Evolutionary conservation across 805 yeast species (phyloP), one percentile per base, ranked within the genome.

Genomic region (Kodamaea kakaduensis): DNA sequence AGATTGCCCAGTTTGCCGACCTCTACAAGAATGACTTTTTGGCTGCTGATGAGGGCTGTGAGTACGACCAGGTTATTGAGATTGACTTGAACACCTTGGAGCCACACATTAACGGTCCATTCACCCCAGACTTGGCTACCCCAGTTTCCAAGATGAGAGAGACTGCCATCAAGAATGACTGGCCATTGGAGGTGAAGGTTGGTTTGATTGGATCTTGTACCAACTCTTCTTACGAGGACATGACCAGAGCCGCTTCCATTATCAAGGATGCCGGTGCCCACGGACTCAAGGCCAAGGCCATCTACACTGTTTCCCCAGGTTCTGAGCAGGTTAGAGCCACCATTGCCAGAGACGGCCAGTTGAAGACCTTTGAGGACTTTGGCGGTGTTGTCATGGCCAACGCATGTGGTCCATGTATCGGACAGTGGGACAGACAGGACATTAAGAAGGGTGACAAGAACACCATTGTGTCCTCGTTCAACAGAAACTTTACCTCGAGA

Each of bases 371-470:
- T 60, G 80, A 81, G 60, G 78, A 82, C 37, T 82, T 80, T 52
- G 97, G 97, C 42, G 98, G 96, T 49, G 73, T 77, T 41, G 95
- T 90, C 29, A 74, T 90, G 50, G 96, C 97, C 36, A 90, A 90
- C 61, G 98, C 98, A 14, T 90, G 98, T 75, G 98, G 98, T 50
- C 98, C 97, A 55, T 90, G 98, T 72, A 90, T 90, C 58, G 98
- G 98, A 40, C 98, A 90, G 75, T 90, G 97, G 97, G 96, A 89
- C 65, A 84, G 97, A 69, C 84, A 75, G 56, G 89, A 85, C 62
- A 78, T 86, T 64, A 80, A 85, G 73, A 87, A 85, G 75, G 93
- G 89, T 61, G 95, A 85, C 66, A 84, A 86, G 71, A 90, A 90
- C 77, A 90, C 97, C 54, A 90, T 90, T 66, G 90, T 90, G 56